Evolutionary conservation across 805 yeast genomes (phyloP), one percentile per base, ranked within the genome.

Genomic region (Sugiyamaella floridensis): DNA sequence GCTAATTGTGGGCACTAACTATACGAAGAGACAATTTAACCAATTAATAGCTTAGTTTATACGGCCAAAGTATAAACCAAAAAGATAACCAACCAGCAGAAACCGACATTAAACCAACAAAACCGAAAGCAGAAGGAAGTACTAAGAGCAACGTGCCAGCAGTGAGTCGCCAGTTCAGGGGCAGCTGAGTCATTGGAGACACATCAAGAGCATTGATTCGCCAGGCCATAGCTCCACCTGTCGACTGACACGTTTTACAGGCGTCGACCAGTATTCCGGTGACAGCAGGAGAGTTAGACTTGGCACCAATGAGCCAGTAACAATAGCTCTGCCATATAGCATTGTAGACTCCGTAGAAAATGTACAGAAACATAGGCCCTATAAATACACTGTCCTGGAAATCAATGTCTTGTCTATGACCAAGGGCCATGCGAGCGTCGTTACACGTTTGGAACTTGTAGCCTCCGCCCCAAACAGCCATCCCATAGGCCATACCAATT

Each of bases 191-290:
- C 63, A 72, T 68, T 63, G 73, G 78, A 34, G 64, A 51, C 14
- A 50, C 53, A 14, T 60, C 64, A 34, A 67, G 56, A 20, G 79
- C 76, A 62, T 79, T 82, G 56, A 79, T 65, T 58, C 81, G 69
- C 84, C 83, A 81, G 9, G 76, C 76, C 56, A 81, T 71, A 22
- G 82, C 85, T n/a, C 82, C 80, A 62, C 82, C 83, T 8, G 82
- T 82, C 34, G 80, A 73, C 67, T 81, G 85, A 53, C 79, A 64
- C 52, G 81, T 77, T 68, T 81, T 81, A 70, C 79, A 81, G 62
- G 77, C 75, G 41, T 83, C 84, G 20, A 82, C 81, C 58, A 79
- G 74, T 55, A 80, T 66, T 37, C 82, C 79, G 45, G 71, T 68
- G 60, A 73, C 76, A 65, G 77, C 73, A 37, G 83, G 77, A 60